Evolutionary conservation across 441 rosid genomes (phyloP).

Genomic region (Gossypium schwendimanii): DNA sequence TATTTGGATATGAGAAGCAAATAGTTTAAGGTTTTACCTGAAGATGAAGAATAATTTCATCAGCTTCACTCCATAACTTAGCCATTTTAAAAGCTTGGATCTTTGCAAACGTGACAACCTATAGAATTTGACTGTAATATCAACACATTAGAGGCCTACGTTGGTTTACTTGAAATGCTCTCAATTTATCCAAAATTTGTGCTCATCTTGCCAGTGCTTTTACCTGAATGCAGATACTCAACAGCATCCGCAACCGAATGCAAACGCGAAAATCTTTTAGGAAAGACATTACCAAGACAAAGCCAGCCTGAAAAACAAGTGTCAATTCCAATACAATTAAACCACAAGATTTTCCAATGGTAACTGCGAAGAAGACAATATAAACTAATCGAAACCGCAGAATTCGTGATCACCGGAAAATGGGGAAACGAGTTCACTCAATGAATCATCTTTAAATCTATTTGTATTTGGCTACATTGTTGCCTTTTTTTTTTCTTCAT

Average conservation of each 20-base stretch:
- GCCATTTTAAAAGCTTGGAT: constrained; percentile 53
- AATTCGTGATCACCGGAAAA: not conserved
- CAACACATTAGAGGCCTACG: not conserved
- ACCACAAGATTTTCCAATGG: no score
- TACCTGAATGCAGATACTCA: constrained; percentile 91
- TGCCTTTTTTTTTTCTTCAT: no score
- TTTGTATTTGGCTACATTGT: not conserved
- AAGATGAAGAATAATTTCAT: not conserved
- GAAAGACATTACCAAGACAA: no score
- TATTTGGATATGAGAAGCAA: no score
- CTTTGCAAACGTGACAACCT: constrained; percentile 77
- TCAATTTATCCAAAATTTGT: not conserved
- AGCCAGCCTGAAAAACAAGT: no score
- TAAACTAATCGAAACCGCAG: not conserved
- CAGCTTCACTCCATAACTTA: constrained; percentile 28
- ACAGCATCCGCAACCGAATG: constrained; percentile 78
- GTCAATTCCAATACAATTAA: no score
- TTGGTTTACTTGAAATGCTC: not conserved
- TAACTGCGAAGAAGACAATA: no score
- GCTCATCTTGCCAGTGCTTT: constrained; percentile 85
- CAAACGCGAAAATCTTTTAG: constrained; percentile 52
- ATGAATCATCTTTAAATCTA: not conserved
- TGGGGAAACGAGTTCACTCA: not conserved
- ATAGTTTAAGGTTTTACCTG: no score
- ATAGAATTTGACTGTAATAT: not conserved